These are phyloP conservation scores for Tetracladium setigerum DNA, from an alignment of 495 filamentous ascomycete genomes.

Conservation along the genomic window DNA sequence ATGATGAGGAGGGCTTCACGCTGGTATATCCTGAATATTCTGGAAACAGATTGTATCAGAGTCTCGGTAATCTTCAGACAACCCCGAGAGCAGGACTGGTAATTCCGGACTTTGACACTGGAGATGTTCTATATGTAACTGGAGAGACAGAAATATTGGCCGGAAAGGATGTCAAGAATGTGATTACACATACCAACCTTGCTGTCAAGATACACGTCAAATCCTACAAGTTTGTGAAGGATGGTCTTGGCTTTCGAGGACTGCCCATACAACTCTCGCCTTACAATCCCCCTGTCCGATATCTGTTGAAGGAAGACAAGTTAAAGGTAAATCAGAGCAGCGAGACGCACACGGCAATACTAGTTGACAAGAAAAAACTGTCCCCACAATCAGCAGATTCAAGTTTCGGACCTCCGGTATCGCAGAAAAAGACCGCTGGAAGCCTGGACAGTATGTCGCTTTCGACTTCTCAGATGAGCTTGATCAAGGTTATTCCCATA, in stretches of 20 bases:
- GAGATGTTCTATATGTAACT: constrained; percentile 63
- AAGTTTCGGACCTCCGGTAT: constrained; percentile 48
- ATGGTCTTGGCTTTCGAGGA: constrained; percentile 62
- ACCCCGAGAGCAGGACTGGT: constrained; percentile 57
- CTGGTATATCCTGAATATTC: constrained; percentile 75
- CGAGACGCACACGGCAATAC: constrained; percentile 11
- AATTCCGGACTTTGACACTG: constrained; percentile 64
- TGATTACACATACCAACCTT: constrained; percentile 63
- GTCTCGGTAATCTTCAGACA: constrained; percentile 63
- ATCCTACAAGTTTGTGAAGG: constrained; percentile 51
- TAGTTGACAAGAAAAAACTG: constrained; percentile 28
- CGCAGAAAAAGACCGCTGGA: constrained; percentile 40
- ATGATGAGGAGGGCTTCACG: constrained; percentile 37
- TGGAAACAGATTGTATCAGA: constrained; percentile 77
- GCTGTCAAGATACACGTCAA: constrained; percentile 57
- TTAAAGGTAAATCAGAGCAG: not conserved
- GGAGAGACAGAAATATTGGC: constrained; percentile 56
- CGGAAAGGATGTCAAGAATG: constrained; percentile 45
- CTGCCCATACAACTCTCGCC: constrained; percentile 48
- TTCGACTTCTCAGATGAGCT: constrained; percentile 61
- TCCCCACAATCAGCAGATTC: constrained; percentile 55
- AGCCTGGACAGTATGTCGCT: constrained; percentile 66
- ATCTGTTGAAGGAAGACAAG: constrained; percentile 38
- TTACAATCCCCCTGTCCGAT: constrained; percentile 61
- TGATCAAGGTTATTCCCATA: constrained; percentile 67